Evolutionary conservation across 2,329 filamentous ascomycete species (phyloP).

Genomic region (Neofusicoccum sp.): DNA sequence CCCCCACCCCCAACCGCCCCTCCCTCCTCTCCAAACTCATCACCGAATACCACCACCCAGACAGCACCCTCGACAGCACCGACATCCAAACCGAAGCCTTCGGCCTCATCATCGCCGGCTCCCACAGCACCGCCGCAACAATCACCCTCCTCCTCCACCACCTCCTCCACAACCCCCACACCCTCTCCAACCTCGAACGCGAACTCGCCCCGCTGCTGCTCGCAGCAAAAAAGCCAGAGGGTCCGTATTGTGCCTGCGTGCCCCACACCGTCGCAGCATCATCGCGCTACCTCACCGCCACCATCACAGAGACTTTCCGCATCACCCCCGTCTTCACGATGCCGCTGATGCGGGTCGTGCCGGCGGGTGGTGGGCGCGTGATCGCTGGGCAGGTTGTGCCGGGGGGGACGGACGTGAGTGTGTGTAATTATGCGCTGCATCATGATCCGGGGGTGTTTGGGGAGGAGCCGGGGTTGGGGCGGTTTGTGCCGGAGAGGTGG

Average conservation of each 20-base stretch:
- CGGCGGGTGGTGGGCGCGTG: neutral
- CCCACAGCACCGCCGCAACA: slow-evolving; percentile 14
- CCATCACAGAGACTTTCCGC: slow-evolving; percentile 1
- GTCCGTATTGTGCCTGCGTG: neutral
- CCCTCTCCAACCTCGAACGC: neutral
- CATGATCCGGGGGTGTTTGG: neutral
- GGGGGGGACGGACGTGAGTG: neutral
- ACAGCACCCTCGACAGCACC: neutral
- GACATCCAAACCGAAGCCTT: slow-evolving; percentile 19
- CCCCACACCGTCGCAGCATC: neutral
- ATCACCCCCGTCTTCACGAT: slow-evolving; percentile 18
- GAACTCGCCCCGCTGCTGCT: neutral
- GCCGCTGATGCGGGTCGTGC: slow-evolving; percentile 7
- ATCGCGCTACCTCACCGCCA: neutral
- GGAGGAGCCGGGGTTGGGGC: neutral
- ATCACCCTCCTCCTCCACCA: slow-evolving; percentile 11
- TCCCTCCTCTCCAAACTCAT: slow-evolving; percentile 9
- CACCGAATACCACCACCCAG: neutral
- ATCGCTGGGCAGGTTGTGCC: neutral
- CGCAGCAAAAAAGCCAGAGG: neutral
- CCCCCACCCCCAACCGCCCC: neutral
- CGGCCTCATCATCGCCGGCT: slow-evolving; percentile 17
- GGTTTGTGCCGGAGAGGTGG: neutral
- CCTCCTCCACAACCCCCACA: neutral
- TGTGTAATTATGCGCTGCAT: neutral